Base-by-base conservation (phyloP, 2,329 filamentous ascomycete species). In the Paracoccidioides lutzii region DNA sequence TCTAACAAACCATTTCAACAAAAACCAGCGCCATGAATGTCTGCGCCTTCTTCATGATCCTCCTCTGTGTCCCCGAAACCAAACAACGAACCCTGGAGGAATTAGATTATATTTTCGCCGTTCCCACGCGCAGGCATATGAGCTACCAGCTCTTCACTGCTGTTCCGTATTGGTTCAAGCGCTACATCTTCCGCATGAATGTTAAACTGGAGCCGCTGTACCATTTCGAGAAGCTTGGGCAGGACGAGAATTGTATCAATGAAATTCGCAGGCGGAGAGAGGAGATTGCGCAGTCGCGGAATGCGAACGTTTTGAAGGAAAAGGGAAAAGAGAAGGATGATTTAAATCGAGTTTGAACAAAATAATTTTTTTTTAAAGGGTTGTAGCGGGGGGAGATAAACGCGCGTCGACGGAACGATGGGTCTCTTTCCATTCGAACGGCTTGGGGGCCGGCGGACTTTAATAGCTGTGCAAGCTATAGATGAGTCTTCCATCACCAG, bases 1-100 rank as follows among this genome's bases (percentile, higher is more conserved):
- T 52, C 38, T 33, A 56, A 38, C 15, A 15, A 22, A 1, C 10
- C 28, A 28, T 43, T 42, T n/a, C 14, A 28, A 69, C 53, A 73
- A 48, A 62, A 53, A 57, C 53, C 44, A 73, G 71, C 12, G 80
- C 70, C 0, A 69, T 85, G 6, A 87, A 86, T 59, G 60, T 83
- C 3, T 63, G 80, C 2, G 82, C 82, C 0, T 73, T 84, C 14
- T 57, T 81, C 30, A 78, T 86, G 73, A 84, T 85, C 59, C 84
- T 83, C 71, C 71, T 84, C 43, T 80, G 77, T 65, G 68, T 81
- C 0, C 78, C 78, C 1, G 78, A 81, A 64, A 80, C 78, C 3
- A 81, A 79, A 59, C 75, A 80, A 62, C 73, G 75, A 37, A 80
- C 78, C 1, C 64, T 73, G 14, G 78, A 81, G 64, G 80, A 82